These are phyloP conservation scores for Rubus idaeus DNA, from an alignment of 306 rosid species.

Conservation along the genomic window DNA sequence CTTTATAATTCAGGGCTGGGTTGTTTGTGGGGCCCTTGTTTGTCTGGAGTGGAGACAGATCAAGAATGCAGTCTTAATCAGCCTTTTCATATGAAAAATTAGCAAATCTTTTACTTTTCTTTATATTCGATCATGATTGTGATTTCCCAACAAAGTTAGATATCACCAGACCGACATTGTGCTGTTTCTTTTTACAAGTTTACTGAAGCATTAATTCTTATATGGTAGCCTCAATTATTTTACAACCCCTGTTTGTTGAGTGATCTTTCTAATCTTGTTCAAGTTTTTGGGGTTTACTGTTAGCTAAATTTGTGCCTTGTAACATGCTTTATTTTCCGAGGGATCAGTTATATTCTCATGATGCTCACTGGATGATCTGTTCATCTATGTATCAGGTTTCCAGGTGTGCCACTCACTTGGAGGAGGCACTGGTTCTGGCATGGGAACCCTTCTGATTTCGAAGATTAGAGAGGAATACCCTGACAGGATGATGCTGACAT, in stretches of 20 bases:
- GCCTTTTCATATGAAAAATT: conserved; percentile 12
- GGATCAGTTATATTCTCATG: neutral
- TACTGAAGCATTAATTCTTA: conserved; percentile 13
- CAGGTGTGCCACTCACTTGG: conserved; percentile 98
- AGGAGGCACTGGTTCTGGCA: conserved; percentile 96
- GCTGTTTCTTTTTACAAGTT: conserved; percentile 3
- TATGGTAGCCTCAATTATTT: neutral
- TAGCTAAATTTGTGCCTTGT: neutral
- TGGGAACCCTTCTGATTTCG: conserved; percentile 87
- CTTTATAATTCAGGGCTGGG: conserved; percentile 21
- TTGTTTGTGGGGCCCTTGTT: conserved; percentile 37
- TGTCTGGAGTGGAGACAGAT: conserved; percentile 34
- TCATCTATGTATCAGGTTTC: conserved; percentile 53
- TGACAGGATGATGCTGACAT: conserved; percentile 92
- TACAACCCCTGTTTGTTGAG: neutral
- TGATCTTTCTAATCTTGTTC: neutral
- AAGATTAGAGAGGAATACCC: conserved; percentile 95
- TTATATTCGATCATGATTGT: conserved; percentile 5
- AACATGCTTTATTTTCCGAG: neutral
- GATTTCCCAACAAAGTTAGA: conserved; percentile 5
- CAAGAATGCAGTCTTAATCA: conserved; percentile 20
- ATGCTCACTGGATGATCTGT: too few species aligned
- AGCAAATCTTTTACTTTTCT: conserved; percentile 9
- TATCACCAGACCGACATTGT: conserved; percentile 27
- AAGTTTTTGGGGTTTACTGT: neutral